Conservation (phyloP, 202 grass and related monocot species). For the Eragrostis tef region DNA sequence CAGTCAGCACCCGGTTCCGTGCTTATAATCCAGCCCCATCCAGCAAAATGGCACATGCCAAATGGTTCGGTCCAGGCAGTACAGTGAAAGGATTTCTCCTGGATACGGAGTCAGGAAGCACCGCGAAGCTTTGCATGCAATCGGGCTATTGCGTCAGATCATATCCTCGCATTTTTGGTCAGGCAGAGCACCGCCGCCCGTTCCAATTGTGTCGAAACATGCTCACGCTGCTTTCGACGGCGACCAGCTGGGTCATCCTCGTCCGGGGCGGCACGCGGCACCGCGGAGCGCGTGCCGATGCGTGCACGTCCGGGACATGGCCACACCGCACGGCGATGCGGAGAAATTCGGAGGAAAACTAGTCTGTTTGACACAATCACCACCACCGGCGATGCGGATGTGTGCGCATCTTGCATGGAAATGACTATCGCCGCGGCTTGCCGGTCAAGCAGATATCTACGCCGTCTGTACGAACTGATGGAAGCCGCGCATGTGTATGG, state of each 20-base stretch:
- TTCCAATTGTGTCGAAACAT: neutral
- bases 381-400: neutral
- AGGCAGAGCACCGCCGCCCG: neutral
- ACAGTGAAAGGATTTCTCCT: neutral
- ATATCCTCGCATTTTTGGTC: neutral
- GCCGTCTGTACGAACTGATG: constrained; percentile 20
- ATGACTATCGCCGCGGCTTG: neutral
- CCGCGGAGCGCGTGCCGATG: neutral
- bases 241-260: neutral
- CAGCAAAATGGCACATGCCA: neutral
- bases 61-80: neutral
- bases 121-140: neutral
- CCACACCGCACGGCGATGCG: too few relatives aligned
- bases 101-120: neutral
- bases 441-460: neutral
- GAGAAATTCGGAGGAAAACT: constrained; percentile 5
- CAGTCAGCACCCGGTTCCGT: neutral
- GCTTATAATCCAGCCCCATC: neutral
- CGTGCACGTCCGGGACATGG: neutral
- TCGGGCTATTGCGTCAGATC: neutral
- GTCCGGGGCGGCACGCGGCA: neutral
- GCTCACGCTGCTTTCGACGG: neutral
- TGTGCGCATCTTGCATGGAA: neutral
- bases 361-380: neutral
- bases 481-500: neutral